phyloP scores from a whole-genome alignment of 2,329 filamentous ascomycete genomes.

The Chaetomium sp. region DNA sequence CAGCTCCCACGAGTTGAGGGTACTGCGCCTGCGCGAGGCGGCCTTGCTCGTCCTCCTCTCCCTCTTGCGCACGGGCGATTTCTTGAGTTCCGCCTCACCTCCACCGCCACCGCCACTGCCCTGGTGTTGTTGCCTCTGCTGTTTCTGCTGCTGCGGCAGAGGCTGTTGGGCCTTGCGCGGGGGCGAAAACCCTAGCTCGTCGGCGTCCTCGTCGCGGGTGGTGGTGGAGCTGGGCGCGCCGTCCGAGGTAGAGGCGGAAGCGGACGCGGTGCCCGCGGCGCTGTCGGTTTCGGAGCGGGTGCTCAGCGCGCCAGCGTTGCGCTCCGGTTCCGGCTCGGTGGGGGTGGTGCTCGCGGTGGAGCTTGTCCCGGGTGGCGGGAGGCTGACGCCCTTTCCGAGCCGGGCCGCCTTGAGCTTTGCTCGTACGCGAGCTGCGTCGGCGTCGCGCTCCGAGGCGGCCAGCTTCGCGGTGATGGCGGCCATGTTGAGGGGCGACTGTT shows the following conservation, averaged over 20 bases:
- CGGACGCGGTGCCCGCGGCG: slow-evolving; percentile 6
- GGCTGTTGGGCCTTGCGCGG: not conserved
- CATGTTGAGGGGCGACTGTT: slow-evolving; percentile 62
- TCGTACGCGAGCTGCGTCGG: slow-evolving; percentile 63
- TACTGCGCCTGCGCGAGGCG: slow-evolving; percentile 69
- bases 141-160: slow-evolving; percentile 25
- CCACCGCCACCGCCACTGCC: not conserved
- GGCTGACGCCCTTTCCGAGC: slow-evolving; percentile 40
- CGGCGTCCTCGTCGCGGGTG: slow-evolving; percentile 15
- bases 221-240: slow-evolving; percentile 10
- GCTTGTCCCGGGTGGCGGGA: slow-evolving; percentile 22
- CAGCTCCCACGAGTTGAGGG: slow-evolving; percentile 74
- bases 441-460: slow-evolving; percentile 64
- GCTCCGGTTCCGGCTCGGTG: not conserved
- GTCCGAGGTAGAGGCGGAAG: slow-evolving; percentile 9
- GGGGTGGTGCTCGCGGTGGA: not conserved
- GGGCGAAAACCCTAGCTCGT: slow-evolving; percentile 20
- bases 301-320: slow-evolving; percentile 4
- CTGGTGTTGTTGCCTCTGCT: slow-evolving; percentile 31
- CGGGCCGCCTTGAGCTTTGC: slow-evolving; percentile 63
- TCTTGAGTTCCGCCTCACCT: not conserved
- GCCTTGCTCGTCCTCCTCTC: slow-evolving; percentile 57
- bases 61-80: slow-evolving; percentile 44
- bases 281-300: slow-evolving; percentile 19
- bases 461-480: slow-evolving; percentile 64